Percentiles rank a stretch among this genome's conserved stretches.
These are phyloP conservation scores for Emericellopsis atlantica DNA, from an alignment of 2,329 filamentous ascomycete genomes.

Conservation along the genomic window DNA sequence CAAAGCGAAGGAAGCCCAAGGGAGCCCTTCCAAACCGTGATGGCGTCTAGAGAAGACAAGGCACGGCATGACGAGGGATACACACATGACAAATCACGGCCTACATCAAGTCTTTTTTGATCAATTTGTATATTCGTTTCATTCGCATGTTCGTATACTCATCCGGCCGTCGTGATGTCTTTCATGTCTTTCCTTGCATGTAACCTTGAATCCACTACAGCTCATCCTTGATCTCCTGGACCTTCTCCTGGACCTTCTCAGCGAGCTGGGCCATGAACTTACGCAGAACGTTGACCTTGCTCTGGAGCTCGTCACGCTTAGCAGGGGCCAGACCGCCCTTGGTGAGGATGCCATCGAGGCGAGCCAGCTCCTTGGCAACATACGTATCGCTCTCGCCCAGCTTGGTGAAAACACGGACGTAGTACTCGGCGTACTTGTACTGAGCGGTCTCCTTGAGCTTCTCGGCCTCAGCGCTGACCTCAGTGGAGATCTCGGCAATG, in stretches of 20 bases:
- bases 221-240: constrained; percentile 48
- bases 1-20: constrained; percentile 14
- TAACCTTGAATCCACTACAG: constrained; percentile 34
- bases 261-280: constrained; percentile 56
- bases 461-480: constrained; percentile 60
- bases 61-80: too few species aligned
- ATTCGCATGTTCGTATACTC: neutral
- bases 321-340: constrained; percentile 76
- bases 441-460: constrained; percentile 47
- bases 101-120: too few species aligned
- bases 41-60: too few species aligned
- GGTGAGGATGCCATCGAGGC: constrained; percentile 66
- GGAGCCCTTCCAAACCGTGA: too few species aligned
- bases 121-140: neutral
- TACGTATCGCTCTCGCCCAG: constrained; percentile 64
- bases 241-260: constrained; percentile 28
- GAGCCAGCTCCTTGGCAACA: constrained; percentile 71
- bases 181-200: neutral
- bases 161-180: too few species aligned
- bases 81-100: too few species aligned
- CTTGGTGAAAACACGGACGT: constrained; percentile 84
- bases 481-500: constrained; percentile 51
- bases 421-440: constrained; percentile 84
- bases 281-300: constrained; percentile 77
- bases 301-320: constrained; percentile 81